Evolutionary conservation across 345 rosid species (phyloP), one percentile per base, ranked within the genome.

Genomic region (Rhodamnia argentea): DNA sequence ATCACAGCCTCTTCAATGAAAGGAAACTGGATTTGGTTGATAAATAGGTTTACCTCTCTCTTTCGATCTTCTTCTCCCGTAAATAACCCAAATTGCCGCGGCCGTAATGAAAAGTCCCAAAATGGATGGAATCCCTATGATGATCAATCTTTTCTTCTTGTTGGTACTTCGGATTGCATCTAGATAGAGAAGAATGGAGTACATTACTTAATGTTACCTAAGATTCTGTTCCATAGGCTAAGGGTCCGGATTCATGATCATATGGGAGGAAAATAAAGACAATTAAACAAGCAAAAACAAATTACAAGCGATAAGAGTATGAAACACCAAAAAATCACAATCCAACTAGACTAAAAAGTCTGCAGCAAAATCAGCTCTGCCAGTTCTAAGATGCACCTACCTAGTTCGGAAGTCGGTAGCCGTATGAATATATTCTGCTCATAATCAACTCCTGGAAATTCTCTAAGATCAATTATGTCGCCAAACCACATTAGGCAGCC

Each of bases 401-500:
- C 84, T 52, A 83, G 44, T 40, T 54, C 56, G 4, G 42, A 56
- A 53, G 84, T 60, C 9, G 84, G 58, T 29, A 83, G 16, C 14
- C 86, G 29, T 84, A 84, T 29, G 51, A 56, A 84, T 44, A 84
- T 60, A 10, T 85, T 27, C 26, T 85, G 83, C 29, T 51, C 32
- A 32, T 51, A 16, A 1, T 74, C 20, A 64, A 14, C 32, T 62
- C 37, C 44, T 1, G 7, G 47, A n/a, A 70, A 22, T 26, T 70
- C 83, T 15, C 22, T 50, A 14, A 85, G 40, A 75, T 85, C 64
- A 5, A 27, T 52, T 51, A 85, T 62, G 54, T 85, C 52, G 5
- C 74, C 84, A 62, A 5, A 42, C 92, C 92, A 89, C 42, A 91
- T 59, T 83, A 89, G 85, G 85, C 92, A 89, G 4, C 92, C 92